Evolutionary conservation across 306 rosid species (phyloP), one percentile per base, ranked within the genome.

Genomic region (Clitoria ternatea): DNA sequence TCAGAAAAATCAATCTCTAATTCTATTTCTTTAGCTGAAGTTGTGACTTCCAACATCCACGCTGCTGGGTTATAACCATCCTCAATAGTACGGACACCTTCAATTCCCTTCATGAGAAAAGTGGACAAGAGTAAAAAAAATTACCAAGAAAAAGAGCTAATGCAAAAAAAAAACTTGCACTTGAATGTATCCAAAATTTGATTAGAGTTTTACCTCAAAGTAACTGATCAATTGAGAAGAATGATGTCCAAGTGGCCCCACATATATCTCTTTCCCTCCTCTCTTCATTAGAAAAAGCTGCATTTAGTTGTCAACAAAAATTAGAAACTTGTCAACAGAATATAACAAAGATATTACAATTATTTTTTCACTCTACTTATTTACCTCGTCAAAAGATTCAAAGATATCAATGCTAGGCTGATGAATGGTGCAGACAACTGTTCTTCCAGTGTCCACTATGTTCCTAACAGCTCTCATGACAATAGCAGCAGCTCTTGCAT

Each of bases 331-430:
- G 10, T 8, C 24, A 49, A 48, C 49, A 43, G 15, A 37, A 29
- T 37, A 70, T 32, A 59, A 39, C 10, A 36, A 18, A 19, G 6
- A 61, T 43, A 29, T 19, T 23, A 11, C 24, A 8, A 18, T 12
- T 44, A 8, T 53, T 63, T 44, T n/a, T 53, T 63, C 0, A 5
- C 13, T 36, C 24, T 37, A 12, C 35, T 26, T 70, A 42, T 18
- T 55, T 5, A 85, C 89, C 89, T 85, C 89, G 73, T 85, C 89
- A 70, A 79, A 85, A 61, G 89, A 74, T 65, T 85, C 87, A 66
- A 85, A 85, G 52, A 85, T 82, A 42, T 85, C 87, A 65, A 79
- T 82, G 69, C 82, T 82, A 8, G 89, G 87, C 24, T 82, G 89
- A 77, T 85, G 89, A 15, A 85, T 85, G 74, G 89, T 82, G 70